phyloP scores from a whole-genome alignment of 495 filamentous ascomycete genomes.

The Delitschia confertaspora region DNA sequence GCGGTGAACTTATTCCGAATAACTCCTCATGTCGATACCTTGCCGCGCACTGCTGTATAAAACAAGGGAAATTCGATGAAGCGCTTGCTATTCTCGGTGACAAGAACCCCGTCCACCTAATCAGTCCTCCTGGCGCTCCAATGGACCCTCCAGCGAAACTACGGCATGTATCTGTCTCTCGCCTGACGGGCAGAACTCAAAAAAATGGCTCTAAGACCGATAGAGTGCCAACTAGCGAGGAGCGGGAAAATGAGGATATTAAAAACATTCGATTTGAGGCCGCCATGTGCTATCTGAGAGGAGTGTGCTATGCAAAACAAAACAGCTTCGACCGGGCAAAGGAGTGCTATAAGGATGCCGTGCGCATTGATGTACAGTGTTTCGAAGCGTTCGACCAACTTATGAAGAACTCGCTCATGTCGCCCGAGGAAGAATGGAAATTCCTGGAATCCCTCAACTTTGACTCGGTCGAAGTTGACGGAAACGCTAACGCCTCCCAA shows the following conservation, averaged over 20 bases:
- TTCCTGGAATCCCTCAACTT: conserved; percentile 92
- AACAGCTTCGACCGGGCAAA: conserved; percentile 96
- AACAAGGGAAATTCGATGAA: conserved; percentile 79
- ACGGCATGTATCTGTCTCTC: conserved; percentile 36
- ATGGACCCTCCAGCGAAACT: conserved; percentile 55
- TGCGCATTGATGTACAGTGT: conserved; percentile 94
- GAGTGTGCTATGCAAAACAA: conserved; percentile 91
- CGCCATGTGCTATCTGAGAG: conserved; percentile 91
- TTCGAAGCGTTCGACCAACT: conserved; percentile 97
- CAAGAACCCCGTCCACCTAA: conserved; percentile 80
- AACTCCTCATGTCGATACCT: conserved; percentile 85
- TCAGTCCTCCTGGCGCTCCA: conserved; percentile 53
- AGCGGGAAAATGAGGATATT: conserved; percentile 57
- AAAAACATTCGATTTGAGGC: conserved; percentile 81
- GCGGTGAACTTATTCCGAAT: conserved; percentile 69
- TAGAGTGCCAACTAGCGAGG: conserved; percentile 51
- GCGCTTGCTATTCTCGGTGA: conserved; percentile 84
- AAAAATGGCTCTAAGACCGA: conserved; percentile 40
- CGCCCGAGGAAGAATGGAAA: conserved; percentile 90
- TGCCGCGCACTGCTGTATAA: conserved; percentile 85
- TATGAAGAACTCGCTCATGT: conserved; percentile 96
- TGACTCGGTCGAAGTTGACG: conserved; percentile 54
- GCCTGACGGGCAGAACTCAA: conserved; percentile 39
- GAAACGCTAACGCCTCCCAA: conserved; percentile 52
- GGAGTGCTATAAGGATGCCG: conserved; percentile 95